Evolutionary conservation across 768 basidiomycete species (phyloP).

Genomic region (Phlebiopsis gigantea): DNA sequence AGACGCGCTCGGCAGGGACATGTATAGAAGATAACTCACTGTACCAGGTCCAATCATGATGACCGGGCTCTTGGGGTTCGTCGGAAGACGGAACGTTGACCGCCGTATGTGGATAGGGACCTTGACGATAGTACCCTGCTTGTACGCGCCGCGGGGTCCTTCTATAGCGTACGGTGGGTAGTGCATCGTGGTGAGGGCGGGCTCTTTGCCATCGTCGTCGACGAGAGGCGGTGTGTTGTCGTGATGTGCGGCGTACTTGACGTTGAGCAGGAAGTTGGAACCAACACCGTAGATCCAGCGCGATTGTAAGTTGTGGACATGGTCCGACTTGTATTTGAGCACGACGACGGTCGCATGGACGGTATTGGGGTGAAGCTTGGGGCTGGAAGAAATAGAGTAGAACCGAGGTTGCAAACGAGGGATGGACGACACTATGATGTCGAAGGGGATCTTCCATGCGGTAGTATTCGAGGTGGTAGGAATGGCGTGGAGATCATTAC

Average conservation of each 20-base stretch:
- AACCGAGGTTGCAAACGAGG: slow-evolving; percentile 94
- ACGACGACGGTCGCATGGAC: slow-evolving; percentile 97
- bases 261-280: slow-evolving; percentile 92
- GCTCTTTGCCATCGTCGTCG: slow-evolving; percentile 26
- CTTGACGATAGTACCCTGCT: slow-evolving; percentile 64
- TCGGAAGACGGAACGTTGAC: slow-evolving; percentile 95
- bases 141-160: slow-evolving; percentile 87
- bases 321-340: slow-evolving; percentile 79
- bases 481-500: slow-evolving; percentile 54
- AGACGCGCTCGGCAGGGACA: not conserved
- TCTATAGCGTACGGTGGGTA: slow-evolving; percentile 77
- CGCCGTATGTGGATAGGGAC: slow-evolving; percentile 92
- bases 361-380: slow-evolving; percentile 81
- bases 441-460: slow-evolving; percentile 90
- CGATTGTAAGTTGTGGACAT: slow-evolving; percentile 42
- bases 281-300: slow-evolving; percentile 86
- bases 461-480: slow-evolving; percentile 77
- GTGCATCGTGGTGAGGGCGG: slow-evolving; percentile 34
- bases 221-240: slow-evolving; percentile 44
- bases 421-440: slow-evolving; percentile 90
- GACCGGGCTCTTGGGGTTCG: slow-evolving; percentile 96
- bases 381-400: slow-evolving; percentile 98
- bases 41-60: slow-evolving; percentile 99
- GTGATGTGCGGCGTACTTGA: slow-evolving; percentile 69
- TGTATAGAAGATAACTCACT: slow-evolving; percentile 43